These are phyloP conservation scores for Babesia sp. DNA, from an alignment of 169 alveolate species.

Conservation along the genomic window DNA sequence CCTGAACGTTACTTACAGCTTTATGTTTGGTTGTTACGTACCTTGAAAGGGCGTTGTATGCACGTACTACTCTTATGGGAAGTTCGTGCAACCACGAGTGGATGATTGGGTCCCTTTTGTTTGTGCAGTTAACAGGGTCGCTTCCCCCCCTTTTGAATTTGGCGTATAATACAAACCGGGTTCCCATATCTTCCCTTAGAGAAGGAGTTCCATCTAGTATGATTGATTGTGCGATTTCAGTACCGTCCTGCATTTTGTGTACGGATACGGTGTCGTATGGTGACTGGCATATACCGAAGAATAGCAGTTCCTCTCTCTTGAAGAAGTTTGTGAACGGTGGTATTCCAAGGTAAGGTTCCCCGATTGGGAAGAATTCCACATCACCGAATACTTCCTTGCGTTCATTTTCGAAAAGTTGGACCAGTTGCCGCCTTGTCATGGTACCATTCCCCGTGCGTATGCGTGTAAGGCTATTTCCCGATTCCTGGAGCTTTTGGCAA, in stretches of 20 bases:
- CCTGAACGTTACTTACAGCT: neutral
- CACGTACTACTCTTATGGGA: constrained; percentile 56
- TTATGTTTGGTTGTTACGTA: neutral
- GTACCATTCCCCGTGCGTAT: constrained; percentile 30
- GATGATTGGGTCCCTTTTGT: constrained; percentile 17
- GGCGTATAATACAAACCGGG: constrained; percentile 30
- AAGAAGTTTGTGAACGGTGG: constrained; percentile 53
- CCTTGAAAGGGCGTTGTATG: constrained; percentile 35
- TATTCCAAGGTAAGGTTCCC: constrained; percentile 38
- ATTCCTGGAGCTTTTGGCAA: constrained; percentile 22
- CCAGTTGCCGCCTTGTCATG: constrained; percentile 17
- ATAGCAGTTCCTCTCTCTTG: constrained; percentile 47
- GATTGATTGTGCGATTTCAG: constrained; percentile 44
- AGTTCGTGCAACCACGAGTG: constrained; percentile 60
- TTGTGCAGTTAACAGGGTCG: constrained; percentile 3
- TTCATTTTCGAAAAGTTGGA: constrained; percentile 24
- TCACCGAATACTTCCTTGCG: constrained; percentile 22
- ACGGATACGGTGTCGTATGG: constrained; percentile 48
- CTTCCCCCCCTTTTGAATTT: constrained; percentile 19
- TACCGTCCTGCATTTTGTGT: neutral
- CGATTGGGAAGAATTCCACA: constrained; percentile 30
- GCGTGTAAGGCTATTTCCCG: constrained; percentile 30
- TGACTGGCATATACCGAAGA: constrained; percentile 34
- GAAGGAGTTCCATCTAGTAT: constrained; percentile 31
- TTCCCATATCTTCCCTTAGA: constrained; percentile 45